A percentile compares a stretch with the other conserved stretches of the same genome.
Evolutionary conservation across 163 green algal genomes (phyloP).

Genomic region (Scenedesmus sp.): DNA sequence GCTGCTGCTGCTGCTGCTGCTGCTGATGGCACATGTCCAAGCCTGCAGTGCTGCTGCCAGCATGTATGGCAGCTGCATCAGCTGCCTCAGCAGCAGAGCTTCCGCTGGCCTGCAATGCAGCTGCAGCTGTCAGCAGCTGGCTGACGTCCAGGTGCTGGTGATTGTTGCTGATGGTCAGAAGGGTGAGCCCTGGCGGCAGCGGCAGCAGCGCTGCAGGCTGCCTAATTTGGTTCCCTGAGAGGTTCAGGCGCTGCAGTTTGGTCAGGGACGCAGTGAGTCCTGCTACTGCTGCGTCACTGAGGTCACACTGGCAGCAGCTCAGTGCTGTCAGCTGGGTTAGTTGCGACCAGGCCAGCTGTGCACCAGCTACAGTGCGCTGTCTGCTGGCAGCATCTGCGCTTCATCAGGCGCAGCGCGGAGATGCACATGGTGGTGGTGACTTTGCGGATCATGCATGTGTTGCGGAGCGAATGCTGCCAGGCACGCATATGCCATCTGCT

Average conservation of each 20-base stretch:
- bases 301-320: background rate
- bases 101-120: no score
- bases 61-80: background rate
- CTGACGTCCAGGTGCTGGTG: slow-evolving; percentile 16
- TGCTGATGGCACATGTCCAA: background rate
- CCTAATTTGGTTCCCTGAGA: background rate
- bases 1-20: slow-evolving; percentile 9
- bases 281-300: background rate
- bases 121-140: background rate
- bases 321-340: slow-evolving; percentile 5
- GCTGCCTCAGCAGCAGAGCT: no score
- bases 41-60: background rate
- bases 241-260: slow-evolving; percentile 8
- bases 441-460: background rate
- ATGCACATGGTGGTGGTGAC: background rate
- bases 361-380: background rate
- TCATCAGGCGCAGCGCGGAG: background rate
- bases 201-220: background rate
- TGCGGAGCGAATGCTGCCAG: no score
- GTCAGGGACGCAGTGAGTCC: background rate
- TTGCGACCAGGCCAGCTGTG: background rate
- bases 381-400: background rate
- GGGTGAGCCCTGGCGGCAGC: background rate
- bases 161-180: background rate
- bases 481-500: no score